A percentile compares a stretch with the other conserved stretches of the same genome.
These are phyloP conservation scores for Allantophomopsis lycopodina DNA, from an alignment of 2,329 filamentous ascomycete genomes.

Conservation along the genomic window DNA sequence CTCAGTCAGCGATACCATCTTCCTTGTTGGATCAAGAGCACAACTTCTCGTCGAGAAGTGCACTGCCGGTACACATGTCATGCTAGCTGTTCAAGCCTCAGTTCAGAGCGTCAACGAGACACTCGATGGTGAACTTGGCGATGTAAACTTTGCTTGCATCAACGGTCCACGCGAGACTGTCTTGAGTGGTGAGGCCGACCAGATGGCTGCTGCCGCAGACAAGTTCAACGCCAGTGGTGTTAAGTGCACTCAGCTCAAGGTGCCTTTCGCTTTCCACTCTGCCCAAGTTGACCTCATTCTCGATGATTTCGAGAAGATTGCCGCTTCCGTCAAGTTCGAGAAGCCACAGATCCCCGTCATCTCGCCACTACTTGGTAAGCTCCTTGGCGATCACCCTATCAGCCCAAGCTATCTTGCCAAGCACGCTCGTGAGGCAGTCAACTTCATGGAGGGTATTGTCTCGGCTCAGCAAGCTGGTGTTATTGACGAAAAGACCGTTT, in stretches of 20 bases:
- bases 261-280: conserved; percentile 56
- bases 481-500: conserved; percentile 53
- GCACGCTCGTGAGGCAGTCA: conserved; percentile 54
- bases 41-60: conserved; percentile 51
- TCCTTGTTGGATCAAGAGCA: conserved; percentile 56
- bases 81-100: conserved; percentile 40
- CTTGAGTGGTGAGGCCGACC: conserved; percentile 41
- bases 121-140: conserved; percentile 34
- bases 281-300: conserved; percentile 50
- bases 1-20: conserved; percentile 57
- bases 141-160: conserved; percentile 46
- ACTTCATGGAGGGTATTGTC: conserved; percentile 50
- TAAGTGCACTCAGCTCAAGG: conserved; percentile 47
- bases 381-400: conserved; percentile 43
- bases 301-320: conserved; percentile 40
- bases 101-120: conserved; percentile 26
- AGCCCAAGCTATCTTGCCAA: conserved; percentile 48
- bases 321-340: conserved; percentile 34
- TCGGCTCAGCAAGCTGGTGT: conserved; percentile 41
- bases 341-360: conserved; percentile 43
- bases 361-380: conserved; percentile 50
- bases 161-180: conserved; percentile 68
- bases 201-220: conserved; percentile 35
- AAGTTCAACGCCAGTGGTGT: conserved; percentile 35
- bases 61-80: conserved; percentile 50